phyloP scores from a whole-genome alignment of 108 stramenopile species.

The Cyclotella choctawhatcheeana region DNA sequence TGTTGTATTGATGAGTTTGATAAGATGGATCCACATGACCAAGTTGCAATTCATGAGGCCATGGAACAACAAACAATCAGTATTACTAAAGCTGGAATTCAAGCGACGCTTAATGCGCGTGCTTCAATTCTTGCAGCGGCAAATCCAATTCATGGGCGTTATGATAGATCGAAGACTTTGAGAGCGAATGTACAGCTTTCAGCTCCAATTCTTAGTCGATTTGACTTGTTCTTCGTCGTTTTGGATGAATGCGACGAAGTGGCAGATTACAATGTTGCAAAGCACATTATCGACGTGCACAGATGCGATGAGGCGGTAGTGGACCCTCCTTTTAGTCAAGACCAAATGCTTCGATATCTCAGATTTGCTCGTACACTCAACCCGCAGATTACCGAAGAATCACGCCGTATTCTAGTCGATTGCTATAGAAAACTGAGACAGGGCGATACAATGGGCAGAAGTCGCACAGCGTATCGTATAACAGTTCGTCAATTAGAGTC shows the following conservation, averaged over 20 bases:
- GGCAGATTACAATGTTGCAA: slow-evolving; percentile 91
- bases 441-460: slow-evolving; percentile 93
- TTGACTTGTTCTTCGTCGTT: slow-evolving; percentile 99
- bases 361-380: slow-evolving; percentile 92
- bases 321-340: slow-evolving; percentile 81
- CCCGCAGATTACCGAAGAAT: slow-evolving; percentile 89
- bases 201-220: slow-evolving; percentile 97
- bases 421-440: slow-evolving; percentile 97
- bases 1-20: slow-evolving; percentile 98
- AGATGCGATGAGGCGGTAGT: slow-evolving; percentile 71
- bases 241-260: slow-evolving; percentile 97
- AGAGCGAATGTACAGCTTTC: slow-evolving; percentile 95
- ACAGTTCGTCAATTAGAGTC: slow-evolving; percentile 99
- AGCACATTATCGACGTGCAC: slow-evolving; percentile 96
- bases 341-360: slow-evolving; percentile 95
- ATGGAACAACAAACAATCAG: slow-evolving; percentile 99
- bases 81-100: slow-evolving; percentile 99
- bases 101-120: slow-evolving; percentile 98
- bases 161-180: slow-evolving; percentile 97
- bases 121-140: slow-evolving; percentile 99
- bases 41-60: slow-evolving; percentile 98
- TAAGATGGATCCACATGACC: slow-evolving; percentile 97
- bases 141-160: slow-evolving; percentile 98
- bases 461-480: slow-evolving; percentile 96
- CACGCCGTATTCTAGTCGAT: slow-evolving; percentile 88